phyloP scores from a whole-genome alignment of 2,329 filamentous ascomycete genomes.

The Byssochlamys sp. region DNA sequence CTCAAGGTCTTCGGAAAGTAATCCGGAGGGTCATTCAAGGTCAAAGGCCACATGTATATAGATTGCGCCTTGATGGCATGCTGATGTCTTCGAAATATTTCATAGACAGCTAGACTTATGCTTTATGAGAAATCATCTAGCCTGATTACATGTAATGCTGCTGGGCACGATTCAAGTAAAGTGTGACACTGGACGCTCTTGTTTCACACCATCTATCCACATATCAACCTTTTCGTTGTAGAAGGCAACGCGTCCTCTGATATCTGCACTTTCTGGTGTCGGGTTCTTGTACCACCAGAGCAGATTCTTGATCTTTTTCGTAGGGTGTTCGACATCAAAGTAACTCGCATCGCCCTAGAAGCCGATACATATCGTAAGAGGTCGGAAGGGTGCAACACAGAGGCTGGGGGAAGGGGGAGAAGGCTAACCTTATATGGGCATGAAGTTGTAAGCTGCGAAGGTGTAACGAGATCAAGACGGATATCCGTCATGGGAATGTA shows the following conservation, averaged over 20 bases:
- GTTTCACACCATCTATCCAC: slow-evolving; percentile 4
- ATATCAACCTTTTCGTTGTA: slow-evolving; percentile 8
- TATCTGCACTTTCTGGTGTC: slow-evolving; percentile 4
- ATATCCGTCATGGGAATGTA: too few relatives aligned
- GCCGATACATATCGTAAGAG: background rate
- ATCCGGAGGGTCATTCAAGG: background rate
- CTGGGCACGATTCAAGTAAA: background rate
- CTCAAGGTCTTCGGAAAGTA: background rate
- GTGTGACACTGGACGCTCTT: slow-evolving; percentile 1
- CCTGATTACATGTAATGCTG: background rate
- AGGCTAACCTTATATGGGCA: too few relatives aligned
- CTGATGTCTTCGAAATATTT: background rate
- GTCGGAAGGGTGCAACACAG: too few relatives aligned
- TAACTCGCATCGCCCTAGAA: slow-evolving; percentile 4
- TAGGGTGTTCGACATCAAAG: slow-evolving; percentile 4
- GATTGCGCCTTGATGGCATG: background rate
- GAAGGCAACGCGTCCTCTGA: slow-evolving; percentile 7
- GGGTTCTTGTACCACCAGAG: slow-evolving; percentile 9
- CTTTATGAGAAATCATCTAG: background rate
- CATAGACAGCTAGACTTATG: background rate
- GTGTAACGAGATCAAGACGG: too few relatives aligned
- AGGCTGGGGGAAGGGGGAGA: too few relatives aligned
- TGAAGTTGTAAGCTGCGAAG: too few relatives aligned
- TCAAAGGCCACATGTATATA: background rate
- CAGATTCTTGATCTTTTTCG: slow-evolving; percentile 2